These are phyloP conservation scores for Arachis hypogaea DNA, from an alignment of 306 rosid species.

Conservation along the genomic window DNA sequence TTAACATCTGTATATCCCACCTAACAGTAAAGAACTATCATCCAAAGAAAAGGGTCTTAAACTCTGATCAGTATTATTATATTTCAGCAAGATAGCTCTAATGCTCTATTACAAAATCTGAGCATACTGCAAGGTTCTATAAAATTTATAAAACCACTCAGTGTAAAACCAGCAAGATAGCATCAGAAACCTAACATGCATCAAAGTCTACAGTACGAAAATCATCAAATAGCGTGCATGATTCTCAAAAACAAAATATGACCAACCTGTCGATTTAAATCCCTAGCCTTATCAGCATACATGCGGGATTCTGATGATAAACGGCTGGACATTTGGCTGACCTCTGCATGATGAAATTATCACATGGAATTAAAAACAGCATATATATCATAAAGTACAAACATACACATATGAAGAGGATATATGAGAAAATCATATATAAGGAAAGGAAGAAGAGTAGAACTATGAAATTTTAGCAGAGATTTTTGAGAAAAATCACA, in stretches of 20 bases:
- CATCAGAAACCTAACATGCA: slow-evolving; percentile 1
- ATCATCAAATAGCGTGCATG: slow-evolving; percentile 4
- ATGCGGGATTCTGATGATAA: slow-evolving; percentile 92
- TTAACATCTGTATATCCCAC: slow-evolving; percentile 22
- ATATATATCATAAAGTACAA: slow-evolving; percentile 18
- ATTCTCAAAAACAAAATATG: slow-evolving; percentile 37
- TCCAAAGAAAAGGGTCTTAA: not conserved
- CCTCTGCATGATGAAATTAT: slow-evolving; percentile 72
- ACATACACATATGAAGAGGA: slow-evolving; percentile 6
- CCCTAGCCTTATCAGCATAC: slow-evolving; percentile 94
- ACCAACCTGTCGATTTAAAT: slow-evolving; percentile 90
- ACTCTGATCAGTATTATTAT: not conserved
- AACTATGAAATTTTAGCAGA: slow-evolving; percentile 15
- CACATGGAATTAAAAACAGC: slow-evolving; percentile 26
- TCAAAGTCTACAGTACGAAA: not conserved
- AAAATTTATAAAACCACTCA: slow-evolving; percentile 27
- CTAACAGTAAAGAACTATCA: not conserved
- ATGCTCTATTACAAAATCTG: slow-evolving; percentile 9
- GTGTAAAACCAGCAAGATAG: slow-evolving; percentile 16
- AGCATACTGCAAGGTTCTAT: slow-evolving; percentile 11
- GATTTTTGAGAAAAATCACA: slow-evolving; percentile 10
- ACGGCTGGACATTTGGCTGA: slow-evolving; percentile 95
- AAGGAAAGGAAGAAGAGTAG: slow-evolving; percentile 7
- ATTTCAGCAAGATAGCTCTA: not conserved
- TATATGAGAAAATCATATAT: slow-evolving; percentile 22